Conservation (phyloP, 345 rosid genomes). For the Durio zibethinus region DNA sequence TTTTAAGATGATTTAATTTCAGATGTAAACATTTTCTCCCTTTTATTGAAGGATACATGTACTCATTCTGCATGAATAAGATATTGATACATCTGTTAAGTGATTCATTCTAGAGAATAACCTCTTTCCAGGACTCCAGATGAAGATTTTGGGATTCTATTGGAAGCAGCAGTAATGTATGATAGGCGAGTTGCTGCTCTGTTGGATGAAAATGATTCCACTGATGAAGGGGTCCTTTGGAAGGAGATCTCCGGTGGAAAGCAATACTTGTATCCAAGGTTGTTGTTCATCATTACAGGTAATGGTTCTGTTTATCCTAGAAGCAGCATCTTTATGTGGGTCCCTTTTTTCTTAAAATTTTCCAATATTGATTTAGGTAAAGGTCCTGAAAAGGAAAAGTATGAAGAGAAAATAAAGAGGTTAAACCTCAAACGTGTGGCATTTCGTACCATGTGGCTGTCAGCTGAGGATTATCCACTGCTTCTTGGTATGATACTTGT, state of each 20-base stretch:
- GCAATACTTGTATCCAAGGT: conserved; percentile 57
- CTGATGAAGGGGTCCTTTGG: conserved; percentile 39
- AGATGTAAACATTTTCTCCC: background rate
- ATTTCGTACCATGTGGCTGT: conserved; percentile 93
- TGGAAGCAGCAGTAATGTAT: conserved; percentile 97
- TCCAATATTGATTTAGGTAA: conserved; percentile 50
- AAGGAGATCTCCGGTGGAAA: conserved; percentile 49
- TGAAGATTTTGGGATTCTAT: conserved; percentile 91
- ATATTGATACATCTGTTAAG: background rate
- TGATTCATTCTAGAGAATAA: conserved; percentile 3
- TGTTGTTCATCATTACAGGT: conserved; percentile 92
- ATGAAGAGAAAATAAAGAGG: conserved; percentile 76
- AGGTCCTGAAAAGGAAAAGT: conserved; percentile 90
- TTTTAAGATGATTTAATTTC: background rate
- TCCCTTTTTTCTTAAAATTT: conserved; percentile 5
- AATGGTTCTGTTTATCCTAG: conserved; percentile 13
- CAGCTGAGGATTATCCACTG: conserved; percentile 94
- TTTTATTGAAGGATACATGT: background rate
- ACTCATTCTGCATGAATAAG: background rate
- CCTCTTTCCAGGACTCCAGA: conserved; percentile 78
- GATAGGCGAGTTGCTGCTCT: conserved; percentile 91
- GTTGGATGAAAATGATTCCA: conserved; percentile 54
- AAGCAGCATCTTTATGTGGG: background rate
- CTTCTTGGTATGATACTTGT: conserved; percentile 54
- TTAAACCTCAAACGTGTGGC: conserved; percentile 79